Evolutionary conservation across 768 basidiomycete species (phyloP).

Genomic region (Auricularia auricula-judae): DNA sequence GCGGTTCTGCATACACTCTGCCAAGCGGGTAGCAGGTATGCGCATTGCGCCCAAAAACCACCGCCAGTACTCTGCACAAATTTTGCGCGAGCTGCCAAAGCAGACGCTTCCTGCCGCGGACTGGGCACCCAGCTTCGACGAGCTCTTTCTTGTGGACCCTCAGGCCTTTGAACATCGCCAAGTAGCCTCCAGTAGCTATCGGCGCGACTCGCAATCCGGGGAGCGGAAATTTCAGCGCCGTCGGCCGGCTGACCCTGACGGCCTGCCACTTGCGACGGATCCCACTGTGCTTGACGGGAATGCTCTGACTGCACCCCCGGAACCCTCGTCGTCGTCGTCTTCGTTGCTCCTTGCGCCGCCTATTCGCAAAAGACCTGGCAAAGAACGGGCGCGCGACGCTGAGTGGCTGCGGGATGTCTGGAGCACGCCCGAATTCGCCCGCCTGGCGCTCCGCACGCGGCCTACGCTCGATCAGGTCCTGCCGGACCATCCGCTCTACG

Average conservation of each 20-base stretch:
- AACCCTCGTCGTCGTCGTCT: neutral
- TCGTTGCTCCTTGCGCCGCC: neutral
- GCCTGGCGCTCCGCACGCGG: neutral
- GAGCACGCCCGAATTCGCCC: neutral
- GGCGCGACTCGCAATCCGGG: too few relatives aligned
- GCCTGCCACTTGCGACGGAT: neutral
- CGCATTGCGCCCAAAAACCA: neutral
- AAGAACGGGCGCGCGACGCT: neutral
- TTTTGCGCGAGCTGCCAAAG: neutral
- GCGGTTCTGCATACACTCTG: neutral
- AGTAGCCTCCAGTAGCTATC: too few relatives aligned
- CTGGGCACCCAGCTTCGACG: neutral
- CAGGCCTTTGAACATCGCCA: neutral
- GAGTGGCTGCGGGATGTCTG: neutral
- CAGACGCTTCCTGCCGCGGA: neutral
- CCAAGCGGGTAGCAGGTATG: neutral
- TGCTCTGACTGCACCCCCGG: neutral
- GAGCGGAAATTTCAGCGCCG: neutral
- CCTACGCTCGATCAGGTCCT: neutral
- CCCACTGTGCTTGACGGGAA: neutral
- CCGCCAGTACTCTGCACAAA: neutral
- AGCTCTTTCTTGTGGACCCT: neutral
- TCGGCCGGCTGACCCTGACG: neutral
- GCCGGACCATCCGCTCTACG: slow-evolving; percentile 24
- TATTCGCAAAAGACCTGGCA: neutral